Base-by-base conservation (phyloP, 1,284 basidiomycete species). In the Fereydounia khargensis region DNA sequence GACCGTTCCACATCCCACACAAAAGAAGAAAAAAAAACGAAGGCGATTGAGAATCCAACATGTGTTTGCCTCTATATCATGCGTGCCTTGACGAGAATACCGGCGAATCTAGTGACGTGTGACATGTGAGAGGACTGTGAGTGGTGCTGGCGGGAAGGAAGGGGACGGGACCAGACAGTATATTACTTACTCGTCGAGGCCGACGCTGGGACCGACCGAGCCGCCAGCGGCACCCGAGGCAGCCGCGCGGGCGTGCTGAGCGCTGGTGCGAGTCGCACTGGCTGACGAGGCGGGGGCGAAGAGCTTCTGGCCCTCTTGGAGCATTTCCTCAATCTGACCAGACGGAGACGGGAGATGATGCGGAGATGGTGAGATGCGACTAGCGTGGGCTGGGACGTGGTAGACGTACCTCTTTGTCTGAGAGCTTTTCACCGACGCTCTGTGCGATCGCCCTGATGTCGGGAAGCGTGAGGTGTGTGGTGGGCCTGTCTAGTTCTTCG, bases 291-390 rank as follows among this genome's bases (percentile, higher is more conserved):
- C 63, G 13, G 58, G 54, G 0, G 60, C 51, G 17, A 64, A 64
- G 17, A 65, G 52, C n/a, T 55, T 58, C 0, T 43, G 24, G 1
- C 34, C 63, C 17, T 59, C 55, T 14, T 50, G 30, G 18, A 64
- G 23, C 63, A 65, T 65, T 19, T 65, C 63, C 22, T 55, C 45
- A 16, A 64, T 27, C 23, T 45, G 34, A 27, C 14, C 24, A 7
- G 24, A 8, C 14, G 24, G 24, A 8, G 24, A 8, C 8, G 8
- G 24, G 7, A 7, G 14, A 27, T 27, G 24, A 14, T 8, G 24
- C 24, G 24, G 24, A 27, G 24, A 27, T 7, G 24, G 9, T n/a
- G 39, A 24, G 30, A 42, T 17, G 5, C 13, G 14, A 27, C 8
- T 16, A 27, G 35, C 31, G 7, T 7, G 6, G 31, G 10, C 31